These are phyloP conservation scores for Odontarrhena argentea DNA, from an alignment of 345 rosid genomes.

Conservation along the genomic window DNA sequence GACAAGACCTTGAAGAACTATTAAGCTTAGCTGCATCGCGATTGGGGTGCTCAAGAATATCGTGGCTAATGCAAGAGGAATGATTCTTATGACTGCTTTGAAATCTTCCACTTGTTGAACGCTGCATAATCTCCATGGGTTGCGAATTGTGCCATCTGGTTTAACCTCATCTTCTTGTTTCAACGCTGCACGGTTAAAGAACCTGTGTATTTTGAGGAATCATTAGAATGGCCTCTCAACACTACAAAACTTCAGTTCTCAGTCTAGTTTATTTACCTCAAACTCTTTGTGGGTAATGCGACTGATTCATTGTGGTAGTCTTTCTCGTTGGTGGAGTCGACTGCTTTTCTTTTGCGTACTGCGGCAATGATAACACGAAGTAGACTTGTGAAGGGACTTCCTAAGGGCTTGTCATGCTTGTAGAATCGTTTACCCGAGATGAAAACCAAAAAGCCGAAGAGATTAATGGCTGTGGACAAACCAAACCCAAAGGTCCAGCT, in stretches of 20 bases:
- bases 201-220: conserved; percentile 4
- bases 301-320: conserved; percentile 44
- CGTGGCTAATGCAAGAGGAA: conserved; percentile 50
- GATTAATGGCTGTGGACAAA: conserved; percentile 38
- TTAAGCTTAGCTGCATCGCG: conserved; percentile 44
- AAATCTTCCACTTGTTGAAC: conserved; percentile 65
- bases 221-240: conserved; percentile 6
- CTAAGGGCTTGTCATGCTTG: conserved; percentile 42
- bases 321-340: conserved; percentile 35
- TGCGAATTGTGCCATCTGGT: conserved; percentile 44
- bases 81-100: conserved; percentile 51
- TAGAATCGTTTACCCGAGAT: conserved; percentile 47
- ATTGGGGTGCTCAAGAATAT: conserved; percentile 49
- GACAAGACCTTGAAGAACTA: conserved; percentile 59
- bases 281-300: conserved; percentile 32
- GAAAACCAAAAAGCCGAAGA: conserved; percentile 42
- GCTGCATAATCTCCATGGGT: conserved; percentile 58
- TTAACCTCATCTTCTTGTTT: conserved; percentile 46
- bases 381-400: conserved; percentile 51
- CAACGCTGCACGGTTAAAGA: conserved; percentile 45
- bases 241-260: not conserved
- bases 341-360: conserved; percentile 43
- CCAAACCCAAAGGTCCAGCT: conserved; percentile 58
- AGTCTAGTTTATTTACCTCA: conserved; percentile 38
- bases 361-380: conserved; percentile 51